Evolutionary conservation across 2,329 filamentous ascomycete species (phyloP).

Genomic region (Colletotrichum chlorophyti): DNA sequence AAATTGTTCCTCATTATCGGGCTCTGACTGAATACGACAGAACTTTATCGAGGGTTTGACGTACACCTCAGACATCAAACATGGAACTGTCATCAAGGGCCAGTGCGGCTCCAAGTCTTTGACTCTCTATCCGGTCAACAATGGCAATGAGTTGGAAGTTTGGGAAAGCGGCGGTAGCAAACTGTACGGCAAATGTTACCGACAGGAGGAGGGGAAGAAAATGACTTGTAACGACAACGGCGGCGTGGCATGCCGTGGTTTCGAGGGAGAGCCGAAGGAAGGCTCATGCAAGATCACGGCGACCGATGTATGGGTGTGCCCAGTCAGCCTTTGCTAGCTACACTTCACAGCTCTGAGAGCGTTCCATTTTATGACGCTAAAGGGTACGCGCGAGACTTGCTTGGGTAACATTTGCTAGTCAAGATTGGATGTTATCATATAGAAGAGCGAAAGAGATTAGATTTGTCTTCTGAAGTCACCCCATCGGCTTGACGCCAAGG

Average conservation of each 20-base stretch:
- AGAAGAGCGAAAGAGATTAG: no score
- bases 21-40: no score
- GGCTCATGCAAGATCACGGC: background rate
- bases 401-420: no score
- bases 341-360: no score
- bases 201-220: background rate
- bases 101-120: background rate
- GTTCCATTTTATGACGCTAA: no score
- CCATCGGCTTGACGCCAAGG: no score
- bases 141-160: background rate
- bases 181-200: conserved; percentile 1
- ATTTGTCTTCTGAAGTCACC: no score
- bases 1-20: no score
- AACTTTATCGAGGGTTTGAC: background rate
- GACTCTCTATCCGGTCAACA: conserved; percentile 1
- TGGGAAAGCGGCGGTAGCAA: conserved; percentile 1
- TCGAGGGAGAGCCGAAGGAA: background rate
- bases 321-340: no score
- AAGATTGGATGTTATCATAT: no score
- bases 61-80: background rate
- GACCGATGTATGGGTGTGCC: no score
- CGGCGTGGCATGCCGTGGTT: background rate
- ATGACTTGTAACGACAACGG: background rate
- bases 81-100: background rate
- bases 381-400: no score